Evolutionary conservation across 148 eudicot genomes (phyloP).

Genomic region (Fagopyrum homotropicum): DNA sequence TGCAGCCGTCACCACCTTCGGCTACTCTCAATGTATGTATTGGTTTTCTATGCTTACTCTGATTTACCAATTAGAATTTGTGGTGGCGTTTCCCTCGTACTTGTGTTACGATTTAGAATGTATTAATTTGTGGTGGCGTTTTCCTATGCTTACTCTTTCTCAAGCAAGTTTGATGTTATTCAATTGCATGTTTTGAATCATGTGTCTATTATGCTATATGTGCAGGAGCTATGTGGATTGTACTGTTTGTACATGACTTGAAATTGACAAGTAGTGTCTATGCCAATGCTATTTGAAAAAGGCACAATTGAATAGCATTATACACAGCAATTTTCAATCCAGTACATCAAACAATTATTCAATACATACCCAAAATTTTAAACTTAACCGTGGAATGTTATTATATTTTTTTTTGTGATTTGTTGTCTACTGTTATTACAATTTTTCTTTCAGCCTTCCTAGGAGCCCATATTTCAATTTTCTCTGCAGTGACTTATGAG

Average conservation of each 20-base stretch:
- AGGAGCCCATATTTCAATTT: slow-evolving; percentile 62
- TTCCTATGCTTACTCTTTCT: no score
- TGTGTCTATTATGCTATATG: no score
- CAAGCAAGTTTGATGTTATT: neutral
- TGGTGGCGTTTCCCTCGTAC: no score
- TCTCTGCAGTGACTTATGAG: slow-evolving; percentile 59
- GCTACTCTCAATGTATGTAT: slow-evolving; percentile 75
- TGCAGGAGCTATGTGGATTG: neutral
- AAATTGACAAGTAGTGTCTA: neutral
- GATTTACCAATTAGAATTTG: neutral
- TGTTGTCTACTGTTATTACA: neutral
- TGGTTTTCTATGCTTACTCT: neutral
- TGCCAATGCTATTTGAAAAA: neutral
- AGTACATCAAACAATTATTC: no score
- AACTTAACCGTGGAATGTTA: neutral
- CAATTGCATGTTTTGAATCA: neutral
- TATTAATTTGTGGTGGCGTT: no score
- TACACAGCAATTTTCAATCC: neutral
- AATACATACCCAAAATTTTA: no score
- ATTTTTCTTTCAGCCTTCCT: slow-evolving; percentile 29
- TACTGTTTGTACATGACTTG: neutral
- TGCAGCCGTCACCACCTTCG: slow-evolving; percentile 67
- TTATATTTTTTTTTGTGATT: neutral
- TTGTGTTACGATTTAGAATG: no score
- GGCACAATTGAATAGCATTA: neutral